These are phyloP conservation scores for Colletotrichum tropicicola DNA, from an alignment of 2,329 filamentous ascomycete genomes.

Conservation along the genomic window DNA sequence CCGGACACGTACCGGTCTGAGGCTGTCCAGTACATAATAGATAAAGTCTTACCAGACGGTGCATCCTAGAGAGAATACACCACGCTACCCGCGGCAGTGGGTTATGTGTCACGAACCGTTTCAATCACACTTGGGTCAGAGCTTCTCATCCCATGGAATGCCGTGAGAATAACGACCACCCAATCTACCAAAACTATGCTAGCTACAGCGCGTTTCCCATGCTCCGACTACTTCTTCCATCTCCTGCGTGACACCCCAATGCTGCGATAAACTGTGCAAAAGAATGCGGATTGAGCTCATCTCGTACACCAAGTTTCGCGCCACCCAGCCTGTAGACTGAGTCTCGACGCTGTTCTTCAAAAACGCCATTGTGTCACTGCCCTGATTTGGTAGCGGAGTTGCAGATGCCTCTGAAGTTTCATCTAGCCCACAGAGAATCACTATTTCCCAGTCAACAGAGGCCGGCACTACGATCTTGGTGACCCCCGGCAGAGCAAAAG, in stretches of 20 bases:
- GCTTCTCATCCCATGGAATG: too few species aligned
- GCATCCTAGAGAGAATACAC: background rate
- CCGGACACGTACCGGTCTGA: slow-evolving; percentile 53
- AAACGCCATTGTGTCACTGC: background rate
- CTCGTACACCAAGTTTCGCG: background rate
- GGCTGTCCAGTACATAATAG: slow-evolving; percentile 43
- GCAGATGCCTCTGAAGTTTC: background rate
- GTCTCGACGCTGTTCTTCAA: background rate
- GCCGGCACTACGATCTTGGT: background rate
- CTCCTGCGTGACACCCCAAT: slow-evolving; percentile 11
- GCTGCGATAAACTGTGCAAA: background rate
- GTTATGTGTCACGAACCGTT: too few species aligned
- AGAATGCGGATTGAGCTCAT: background rate
- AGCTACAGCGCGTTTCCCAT: background rate
- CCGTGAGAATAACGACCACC: too few species aligned
- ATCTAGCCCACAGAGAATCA: background rate
- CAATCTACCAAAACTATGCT: background rate
- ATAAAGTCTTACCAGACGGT: background rate
- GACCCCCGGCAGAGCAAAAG: background rate
- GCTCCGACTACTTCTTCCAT: slow-evolving; percentile 11
- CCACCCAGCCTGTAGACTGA: background rate
- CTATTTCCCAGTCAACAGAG: background rate
- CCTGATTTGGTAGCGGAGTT: background rate
- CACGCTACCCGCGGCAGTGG: too few species aligned
- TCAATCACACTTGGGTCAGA: too few species aligned